These are phyloP conservation scores for Pseudocercospora macadamiae DNA, from an alignment of 2,329 filamentous ascomycete species.

Conservation along the genomic window DNA sequence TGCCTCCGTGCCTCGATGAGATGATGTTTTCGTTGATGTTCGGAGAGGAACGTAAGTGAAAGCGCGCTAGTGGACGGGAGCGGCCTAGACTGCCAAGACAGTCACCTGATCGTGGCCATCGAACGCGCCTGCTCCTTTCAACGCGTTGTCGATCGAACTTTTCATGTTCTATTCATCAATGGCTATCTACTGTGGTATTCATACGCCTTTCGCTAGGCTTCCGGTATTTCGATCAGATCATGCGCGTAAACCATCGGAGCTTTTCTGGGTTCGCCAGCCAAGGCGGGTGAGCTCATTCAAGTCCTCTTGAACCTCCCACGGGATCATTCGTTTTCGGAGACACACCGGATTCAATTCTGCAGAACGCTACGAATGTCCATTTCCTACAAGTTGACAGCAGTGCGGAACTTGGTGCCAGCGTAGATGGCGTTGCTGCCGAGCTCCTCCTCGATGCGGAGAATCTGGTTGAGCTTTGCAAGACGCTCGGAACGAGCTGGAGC, in stretches of 20 bases:
- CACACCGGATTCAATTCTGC: background rate
- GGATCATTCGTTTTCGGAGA: too few species aligned
- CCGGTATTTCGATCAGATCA: background rate
- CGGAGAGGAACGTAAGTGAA: constrained; percentile 2
- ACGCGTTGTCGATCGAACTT: background rate
- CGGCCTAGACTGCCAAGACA: constrained; percentile 1
- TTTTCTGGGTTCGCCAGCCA: background rate
- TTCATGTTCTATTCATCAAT: constrained; percentile 3
- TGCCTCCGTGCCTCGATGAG: constrained; percentile 15
- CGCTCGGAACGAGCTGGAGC: constrained; percentile 95
- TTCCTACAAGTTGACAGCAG: constrained; percentile 79
- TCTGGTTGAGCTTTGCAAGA: constrained; percentile 99
- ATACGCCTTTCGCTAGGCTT: background rate
- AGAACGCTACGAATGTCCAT: background rate
- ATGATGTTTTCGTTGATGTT: constrained; percentile 19
- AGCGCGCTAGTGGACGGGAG: background rate
- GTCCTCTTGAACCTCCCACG: too few species aligned
- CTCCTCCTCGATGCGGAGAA: constrained; percentile 99
- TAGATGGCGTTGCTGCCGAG: constrained; percentile 89
- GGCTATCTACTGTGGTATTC: background rate
- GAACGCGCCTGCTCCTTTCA: background rate
- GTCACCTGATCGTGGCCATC: background rate
- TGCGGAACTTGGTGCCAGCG: constrained; percentile 91
- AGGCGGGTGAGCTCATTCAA: too few species aligned
- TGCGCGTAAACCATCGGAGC: background rate